Conservation (phyloP, 495 filamentous ascomycete species). For the Symbiotaphrina buchneri region DNA sequence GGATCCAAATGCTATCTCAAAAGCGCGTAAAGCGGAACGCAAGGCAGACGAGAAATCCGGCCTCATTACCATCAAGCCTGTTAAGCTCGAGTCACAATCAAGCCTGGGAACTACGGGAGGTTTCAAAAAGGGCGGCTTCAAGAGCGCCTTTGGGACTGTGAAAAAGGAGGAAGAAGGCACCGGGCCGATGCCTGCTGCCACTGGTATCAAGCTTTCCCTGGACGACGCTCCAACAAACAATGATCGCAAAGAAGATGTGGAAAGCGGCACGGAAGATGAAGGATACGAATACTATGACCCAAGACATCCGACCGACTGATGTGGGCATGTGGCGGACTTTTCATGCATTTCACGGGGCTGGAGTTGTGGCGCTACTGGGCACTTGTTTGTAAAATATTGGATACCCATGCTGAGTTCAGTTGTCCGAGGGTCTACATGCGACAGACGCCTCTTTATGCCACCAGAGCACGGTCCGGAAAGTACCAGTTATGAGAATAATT, state of each 20-base stretch:
- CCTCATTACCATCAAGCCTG: constrained; percentile 13
- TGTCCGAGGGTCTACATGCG: neutral
- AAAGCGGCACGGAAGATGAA: constrained; percentile 14
- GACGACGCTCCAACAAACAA: neutral
- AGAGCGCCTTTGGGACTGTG: constrained; percentile 28
- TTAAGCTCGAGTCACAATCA: constrained; percentile 7
- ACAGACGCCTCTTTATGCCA: neutral
- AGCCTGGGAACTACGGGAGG: constrained; percentile 14
- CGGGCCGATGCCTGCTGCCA: neutral
- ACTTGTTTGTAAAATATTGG: neutral
- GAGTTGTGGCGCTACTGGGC: neutral
- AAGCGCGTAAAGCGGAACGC: constrained; percentile 18
- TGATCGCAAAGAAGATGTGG: constrained; percentile 19
- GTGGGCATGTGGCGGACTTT: no score
- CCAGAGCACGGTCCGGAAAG: neutral
- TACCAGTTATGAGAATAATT: neutral
- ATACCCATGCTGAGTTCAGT: no score
- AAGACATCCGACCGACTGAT: constrained; percentile 25
- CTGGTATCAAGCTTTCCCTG: neutral
- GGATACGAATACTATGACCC: constrained; percentile 27
- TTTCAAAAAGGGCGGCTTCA: constrained; percentile 42
- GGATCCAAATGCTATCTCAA: constrained; percentile 29
- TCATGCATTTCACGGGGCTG: constrained; percentile 12
- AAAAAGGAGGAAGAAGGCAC: constrained; percentile 15
- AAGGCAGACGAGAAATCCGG: constrained; percentile 5